Evolutionary conservation across 129 eudicot species (phyloP), one percentile per base, ranked within the genome.

Genomic region (Flaveria ramosissima): DNA sequence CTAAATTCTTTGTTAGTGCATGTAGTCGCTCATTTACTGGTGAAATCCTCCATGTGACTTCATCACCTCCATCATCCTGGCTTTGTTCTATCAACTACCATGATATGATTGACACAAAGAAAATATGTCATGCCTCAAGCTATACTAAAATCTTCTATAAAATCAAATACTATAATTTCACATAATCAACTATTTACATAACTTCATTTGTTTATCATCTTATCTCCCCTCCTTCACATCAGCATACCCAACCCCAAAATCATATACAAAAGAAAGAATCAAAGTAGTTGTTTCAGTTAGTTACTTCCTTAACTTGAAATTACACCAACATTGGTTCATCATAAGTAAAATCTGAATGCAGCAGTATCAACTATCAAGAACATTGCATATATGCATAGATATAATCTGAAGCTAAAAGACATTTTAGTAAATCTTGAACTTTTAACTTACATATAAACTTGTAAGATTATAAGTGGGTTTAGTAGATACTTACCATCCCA

Each of bases 11-110:
- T 45, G 96, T 89, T 74, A 89, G 81, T 21, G 97, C 86, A 75
- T 89, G 86, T 17, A 95, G 89, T 53, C 94, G 86, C 74, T 91
- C 94, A 76, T 95, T 89, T 60, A 95, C 92, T 1, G 99, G 99
- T 59, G 99, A 91, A 74, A 91, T 86, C 85, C 82, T 89, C 99
- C 99, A 95, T 79, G 97, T 87, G 72, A 95, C 83, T 82, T 92
- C 99, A 78, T 95, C 94, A 72, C 96, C 92, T 57, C 88, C 96
- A 78, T 95, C 99, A 83, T 95, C 99, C 73, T 95, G 99, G 83
- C 97, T 95, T 87, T 89, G 97, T 79, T 95, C 78, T 81, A 95
- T 91, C 82, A 95, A 70, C 99, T 95, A 76, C 64, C 79, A 73
- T 48, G 9, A 36, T 36, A 36, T 30, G 7, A 67, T 70, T 68